These are phyloP conservation scores for Balamuthia mandrillaris DNA, from an alignment of 208 protist species.

Conservation along the genomic window DNA sequence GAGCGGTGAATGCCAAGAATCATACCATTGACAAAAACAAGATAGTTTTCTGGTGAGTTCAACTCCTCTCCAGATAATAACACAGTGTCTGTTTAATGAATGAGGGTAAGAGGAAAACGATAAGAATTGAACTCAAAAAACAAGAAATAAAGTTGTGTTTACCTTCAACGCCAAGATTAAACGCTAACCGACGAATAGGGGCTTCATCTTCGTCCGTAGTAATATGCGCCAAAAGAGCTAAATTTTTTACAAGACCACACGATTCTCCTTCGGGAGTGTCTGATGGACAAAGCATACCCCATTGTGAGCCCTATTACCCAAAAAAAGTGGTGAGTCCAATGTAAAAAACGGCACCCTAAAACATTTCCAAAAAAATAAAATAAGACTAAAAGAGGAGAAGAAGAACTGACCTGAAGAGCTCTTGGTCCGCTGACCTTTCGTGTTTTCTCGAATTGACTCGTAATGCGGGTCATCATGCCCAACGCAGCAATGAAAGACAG, in stretches of 20 bases:
- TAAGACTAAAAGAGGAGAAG: too few relatives aligned
- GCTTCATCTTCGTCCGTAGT: constrained; percentile 92
- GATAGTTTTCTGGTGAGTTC: constrained; percentile 38
- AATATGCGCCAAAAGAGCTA: constrained; percentile 96
- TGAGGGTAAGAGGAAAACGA: not conserved
- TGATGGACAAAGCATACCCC: constrained; percentile 99
- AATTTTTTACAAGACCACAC: constrained; percentile 99
- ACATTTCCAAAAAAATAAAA: too few relatives aligned
- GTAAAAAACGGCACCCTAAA: too few relatives aligned
- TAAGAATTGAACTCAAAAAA: not conserved
- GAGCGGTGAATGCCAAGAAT: constrained; percentile 78
- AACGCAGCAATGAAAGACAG: constrained; percentile 97
- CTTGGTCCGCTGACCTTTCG: constrained; percentile 93
- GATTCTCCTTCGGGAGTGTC: constrained; percentile 98
- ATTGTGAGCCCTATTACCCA: constrained; percentile 98
- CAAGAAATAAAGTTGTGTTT: not conserved
- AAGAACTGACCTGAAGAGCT: constrained; percentile 50
- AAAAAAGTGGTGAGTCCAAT: too few relatives aligned
- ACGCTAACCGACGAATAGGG: constrained; percentile 65
- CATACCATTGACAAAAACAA: constrained; percentile 81
- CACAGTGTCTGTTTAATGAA: constrained; percentile 62
- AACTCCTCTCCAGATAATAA: constrained; percentile 83
- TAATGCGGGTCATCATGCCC: constrained; percentile 98
- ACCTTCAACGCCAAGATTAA: constrained; percentile 73
- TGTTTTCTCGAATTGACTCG: constrained; percentile 98